Conservation (phyloP, 495 filamentous ascomycete species). For the Tetracladium marchalianum region DNA sequence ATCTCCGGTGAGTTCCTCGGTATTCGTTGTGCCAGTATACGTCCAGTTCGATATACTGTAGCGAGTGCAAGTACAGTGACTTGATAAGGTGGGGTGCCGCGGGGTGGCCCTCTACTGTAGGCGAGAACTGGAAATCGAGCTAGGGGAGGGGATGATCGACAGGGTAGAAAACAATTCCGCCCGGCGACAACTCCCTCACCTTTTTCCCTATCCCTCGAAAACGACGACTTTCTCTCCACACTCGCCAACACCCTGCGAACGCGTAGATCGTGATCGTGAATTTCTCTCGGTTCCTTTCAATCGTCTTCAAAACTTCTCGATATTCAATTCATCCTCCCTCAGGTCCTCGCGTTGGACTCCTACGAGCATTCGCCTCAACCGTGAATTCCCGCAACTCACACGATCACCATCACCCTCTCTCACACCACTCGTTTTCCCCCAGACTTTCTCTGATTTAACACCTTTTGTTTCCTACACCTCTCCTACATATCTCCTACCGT, state of each 20-base stretch:
- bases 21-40: no score
- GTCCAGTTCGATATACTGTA: no score
- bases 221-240: not conserved
- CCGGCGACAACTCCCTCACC: no score
- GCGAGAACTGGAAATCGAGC: no score
- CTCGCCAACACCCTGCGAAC: slow-evolving; percentile 1
- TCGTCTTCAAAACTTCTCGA: no score
- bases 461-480: not conserved
- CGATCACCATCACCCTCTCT: slow-evolving; percentile 5
- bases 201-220: no score
- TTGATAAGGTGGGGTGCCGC: no score
- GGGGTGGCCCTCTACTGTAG: no score
- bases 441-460: not conserved
- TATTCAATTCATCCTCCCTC: not conserved
- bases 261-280: not conserved
- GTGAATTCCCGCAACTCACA: slow-evolving; percentile 6
- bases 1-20: no score
- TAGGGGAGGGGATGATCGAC: no score
- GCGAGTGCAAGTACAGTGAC: no score
- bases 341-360: not conserved
- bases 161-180: no score
- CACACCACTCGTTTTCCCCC: not conserved
- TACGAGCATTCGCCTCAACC: not conserved
- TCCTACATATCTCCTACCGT: not conserved
- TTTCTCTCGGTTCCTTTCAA: not conserved